phyloP scores from a whole-genome alignment of 805 yeast genomes.

The Candida ipomoeae region DNA sequence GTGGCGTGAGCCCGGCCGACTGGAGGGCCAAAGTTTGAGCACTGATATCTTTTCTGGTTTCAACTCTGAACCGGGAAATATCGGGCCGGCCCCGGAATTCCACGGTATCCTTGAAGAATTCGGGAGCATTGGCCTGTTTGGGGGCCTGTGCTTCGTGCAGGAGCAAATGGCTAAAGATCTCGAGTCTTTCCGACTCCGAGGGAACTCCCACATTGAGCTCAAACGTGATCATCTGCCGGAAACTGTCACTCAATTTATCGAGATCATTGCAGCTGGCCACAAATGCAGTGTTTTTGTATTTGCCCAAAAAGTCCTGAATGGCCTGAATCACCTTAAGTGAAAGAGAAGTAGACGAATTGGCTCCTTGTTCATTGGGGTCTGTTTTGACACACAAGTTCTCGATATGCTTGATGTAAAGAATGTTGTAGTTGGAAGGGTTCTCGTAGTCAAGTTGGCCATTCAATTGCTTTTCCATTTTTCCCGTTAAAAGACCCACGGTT shows the following conservation, averaged over 20 bases:
- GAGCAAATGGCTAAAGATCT: constrained; percentile 54
- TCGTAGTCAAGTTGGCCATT: constrained; percentile 34
- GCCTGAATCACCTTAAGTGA: constrained; percentile 54
- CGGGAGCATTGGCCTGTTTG: constrained; percentile 14
- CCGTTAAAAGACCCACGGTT: constrained; percentile 72
- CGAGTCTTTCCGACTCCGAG: constrained; percentile 63
- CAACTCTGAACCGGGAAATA: constrained; percentile 18
- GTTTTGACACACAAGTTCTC: constrained; percentile 68
- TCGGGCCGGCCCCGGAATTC: constrained; percentile 18
- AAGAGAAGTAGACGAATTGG: constrained; percentile 39
- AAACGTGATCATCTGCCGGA: constrained; percentile 69
- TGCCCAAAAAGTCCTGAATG: constrained; percentile 49
- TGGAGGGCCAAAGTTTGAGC: constrained; percentile 63
- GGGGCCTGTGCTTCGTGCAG: constrained; percentile 17
- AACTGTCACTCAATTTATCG: constrained; percentile 60
- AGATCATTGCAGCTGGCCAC: constrained; percentile 69
- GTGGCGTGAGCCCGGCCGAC: constrained; percentile 89
- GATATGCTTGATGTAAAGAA: constrained; percentile 65
- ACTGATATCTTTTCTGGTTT: constrained; percentile 41
- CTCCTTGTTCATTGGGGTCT: constrained; percentile 52
- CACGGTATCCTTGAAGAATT: constrained; percentile 17
- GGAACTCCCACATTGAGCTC: constrained; percentile 78
- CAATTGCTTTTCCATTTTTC: constrained; percentile 59
- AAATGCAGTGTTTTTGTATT: constrained; percentile 41
- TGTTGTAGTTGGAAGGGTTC: constrained; percentile 27